phyloP scores from a whole-genome alignment of 2,329 filamentous ascomycete species.

The Colletotrichum karsti region DNA sequence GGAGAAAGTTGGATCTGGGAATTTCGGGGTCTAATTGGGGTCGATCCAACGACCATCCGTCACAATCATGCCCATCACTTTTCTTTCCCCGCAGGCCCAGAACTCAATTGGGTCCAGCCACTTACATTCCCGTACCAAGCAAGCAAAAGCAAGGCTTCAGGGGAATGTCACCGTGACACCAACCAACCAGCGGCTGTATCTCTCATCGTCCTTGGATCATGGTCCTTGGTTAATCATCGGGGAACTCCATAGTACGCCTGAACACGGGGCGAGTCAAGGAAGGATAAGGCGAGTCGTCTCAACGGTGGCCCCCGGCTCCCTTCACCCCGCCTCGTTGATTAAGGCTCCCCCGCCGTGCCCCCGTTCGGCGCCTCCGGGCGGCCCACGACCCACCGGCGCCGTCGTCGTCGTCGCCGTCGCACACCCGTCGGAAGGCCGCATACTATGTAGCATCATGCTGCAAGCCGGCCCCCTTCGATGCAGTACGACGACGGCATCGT shows the following conservation, averaged over 20 bases:
- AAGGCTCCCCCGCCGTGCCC: constrained; percentile 12
- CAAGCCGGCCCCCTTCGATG: neutral
- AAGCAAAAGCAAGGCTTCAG: neutral
- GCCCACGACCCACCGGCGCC: neutral
- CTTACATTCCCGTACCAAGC: neutral
- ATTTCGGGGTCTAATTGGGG: neutral
- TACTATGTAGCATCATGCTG: neutral
- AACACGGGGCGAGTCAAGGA: neutral
- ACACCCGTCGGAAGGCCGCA: constrained; percentile 11
- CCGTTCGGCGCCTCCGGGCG: constrained; percentile 21
- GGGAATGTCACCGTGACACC: neutral
- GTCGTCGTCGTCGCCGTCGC: neutral
- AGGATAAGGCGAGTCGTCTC: neutral
- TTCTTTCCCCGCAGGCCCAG: neutral
- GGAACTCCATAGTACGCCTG: neutral
- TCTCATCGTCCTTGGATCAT: neutral
- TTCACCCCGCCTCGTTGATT: constrained; percentile 2
- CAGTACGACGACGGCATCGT: constrained; percentile 9
- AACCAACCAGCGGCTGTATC: neutral
- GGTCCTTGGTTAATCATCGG: neutral
- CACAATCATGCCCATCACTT: neutral
- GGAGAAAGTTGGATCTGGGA: neutral
- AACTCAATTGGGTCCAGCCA: neutral
- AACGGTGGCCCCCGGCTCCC: neutral
- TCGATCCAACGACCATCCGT: neutral